These are phyloP conservation scores for Phytophthora cajani DNA, from an alignment of 352 stramenopile species.

Conservation along the genomic window DNA sequence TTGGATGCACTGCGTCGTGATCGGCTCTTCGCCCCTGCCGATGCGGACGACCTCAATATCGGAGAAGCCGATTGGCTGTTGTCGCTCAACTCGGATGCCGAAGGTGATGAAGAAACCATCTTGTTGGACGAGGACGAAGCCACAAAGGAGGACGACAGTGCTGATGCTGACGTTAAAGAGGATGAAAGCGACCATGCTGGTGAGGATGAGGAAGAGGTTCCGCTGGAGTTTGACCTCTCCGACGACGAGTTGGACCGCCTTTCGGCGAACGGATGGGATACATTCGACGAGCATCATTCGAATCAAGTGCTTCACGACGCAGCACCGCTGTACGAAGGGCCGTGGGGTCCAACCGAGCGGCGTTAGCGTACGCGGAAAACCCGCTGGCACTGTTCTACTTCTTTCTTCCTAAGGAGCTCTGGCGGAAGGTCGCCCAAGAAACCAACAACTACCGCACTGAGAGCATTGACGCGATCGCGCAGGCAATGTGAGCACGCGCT, in stretches of 20 bases:
- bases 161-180: background rate
- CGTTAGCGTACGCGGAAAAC: background rate
- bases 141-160: too few relatives aligned
- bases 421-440: conserved; percentile 4
- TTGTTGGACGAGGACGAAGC: too few relatives aligned
- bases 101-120: too few relatives aligned
- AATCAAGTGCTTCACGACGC: conserved; percentile 1
- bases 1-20: too few relatives aligned
- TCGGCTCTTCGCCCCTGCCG: too few relatives aligned
- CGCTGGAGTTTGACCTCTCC: background rate
- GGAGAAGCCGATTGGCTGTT: too few relatives aligned
- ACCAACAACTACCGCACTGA: background rate
- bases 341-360: background rate
- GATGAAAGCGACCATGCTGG: background rate
- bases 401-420: conserved; percentile 2
- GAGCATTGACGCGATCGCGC: background rate
- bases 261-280: background rate
- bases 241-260: background rate
- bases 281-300: background rate
- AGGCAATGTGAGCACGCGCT: background rate
- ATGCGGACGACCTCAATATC: too few relatives aligned
- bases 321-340: background rate
- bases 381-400: conserved; percentile 6
- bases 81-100: too few relatives aligned
- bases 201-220: background rate